Evolutionary conservation across 129 eudicot species (phyloP).

Genomic region (Saposhnikovia divaricata): DNA sequence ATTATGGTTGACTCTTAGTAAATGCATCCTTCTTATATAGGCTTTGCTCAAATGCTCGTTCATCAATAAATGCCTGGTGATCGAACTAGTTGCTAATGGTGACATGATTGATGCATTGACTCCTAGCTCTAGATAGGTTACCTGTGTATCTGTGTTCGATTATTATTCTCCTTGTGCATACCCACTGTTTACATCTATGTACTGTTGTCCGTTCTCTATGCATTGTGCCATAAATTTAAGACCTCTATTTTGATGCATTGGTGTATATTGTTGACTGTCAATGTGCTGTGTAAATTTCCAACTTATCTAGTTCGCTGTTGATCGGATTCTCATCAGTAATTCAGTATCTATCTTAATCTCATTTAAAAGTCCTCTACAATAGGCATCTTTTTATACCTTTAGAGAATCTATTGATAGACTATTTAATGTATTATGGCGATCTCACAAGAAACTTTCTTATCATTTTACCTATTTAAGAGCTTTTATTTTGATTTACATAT

Average conservation of each 20-base stretch:
- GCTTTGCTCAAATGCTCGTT: not conserved
- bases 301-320: too few relatives aligned
- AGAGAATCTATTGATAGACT: not conserved
- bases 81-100: not conserved
- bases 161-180: not conserved
- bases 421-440: not conserved
- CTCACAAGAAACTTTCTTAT: not conserved
- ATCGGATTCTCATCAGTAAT: too few relatives aligned
- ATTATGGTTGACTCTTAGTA: not conserved
- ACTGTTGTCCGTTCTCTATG: not conserved
- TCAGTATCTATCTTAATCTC: too few relatives aligned
- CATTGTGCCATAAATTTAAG: not conserved
- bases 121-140: not conserved
- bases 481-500: not conserved
- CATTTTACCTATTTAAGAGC: not conserved
- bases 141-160: not conserved
- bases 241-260: not conserved
- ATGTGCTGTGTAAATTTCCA: not conserved
- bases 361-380: not conserved
- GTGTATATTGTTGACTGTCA: not conserved
- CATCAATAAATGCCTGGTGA: not conserved
- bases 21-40: not conserved
- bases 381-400: not conserved
- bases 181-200: not conserved
- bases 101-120: not conserved